phyloP scores from a whole-genome alignment of 192 early-diverging fungal species.

The Allomyces macrogynus region DNA sequence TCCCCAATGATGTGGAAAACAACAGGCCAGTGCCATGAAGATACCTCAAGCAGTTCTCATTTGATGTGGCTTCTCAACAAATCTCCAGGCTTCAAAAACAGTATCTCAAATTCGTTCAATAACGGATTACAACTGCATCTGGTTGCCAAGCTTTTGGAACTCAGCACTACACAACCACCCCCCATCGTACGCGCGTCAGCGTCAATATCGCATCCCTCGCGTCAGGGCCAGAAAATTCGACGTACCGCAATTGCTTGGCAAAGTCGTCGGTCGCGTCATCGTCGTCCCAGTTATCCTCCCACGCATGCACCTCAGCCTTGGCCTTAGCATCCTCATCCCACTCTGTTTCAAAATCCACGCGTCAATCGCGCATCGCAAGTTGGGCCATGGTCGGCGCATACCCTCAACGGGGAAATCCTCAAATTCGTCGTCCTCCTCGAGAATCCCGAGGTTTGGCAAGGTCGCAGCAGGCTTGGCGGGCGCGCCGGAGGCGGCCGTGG shows the following conservation, averaged over 20 bases:
- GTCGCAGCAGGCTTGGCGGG: constrained; percentile 3
- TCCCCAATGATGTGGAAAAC: no score
- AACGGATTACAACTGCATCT: background rate
- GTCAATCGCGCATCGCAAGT: background rate
- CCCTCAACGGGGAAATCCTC: constrained; percentile 77
- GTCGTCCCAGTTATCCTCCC: constrained; percentile 85
- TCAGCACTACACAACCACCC: background rate
- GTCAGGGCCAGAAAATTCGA: no score
- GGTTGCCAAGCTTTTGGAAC: background rate
- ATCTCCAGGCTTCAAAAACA: no score
- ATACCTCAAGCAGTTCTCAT: no score
- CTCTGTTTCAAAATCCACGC: constrained; percentile 20
- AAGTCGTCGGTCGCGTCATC: constrained; percentile 81
- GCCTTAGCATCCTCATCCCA: constrained; percentile 65
- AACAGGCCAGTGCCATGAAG: no score
- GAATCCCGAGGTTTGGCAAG: constrained; percentile 34
- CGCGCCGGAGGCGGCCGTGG: background rate
- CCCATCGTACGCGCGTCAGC: background rate
- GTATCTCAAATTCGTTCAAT: no score
- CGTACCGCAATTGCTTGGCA: constrained; percentile 50
- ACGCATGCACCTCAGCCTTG: constrained; percentile 40
- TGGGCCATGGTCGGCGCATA: constrained; percentile 11
- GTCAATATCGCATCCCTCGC: background rate
- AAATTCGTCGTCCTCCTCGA: constrained; percentile 88
- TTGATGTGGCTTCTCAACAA: no score